Evolutionary conservation across 352 stramenopile species (phyloP), one percentile per base, ranked within the genome.

Genomic region (Thraustotheca clavata): DNA sequence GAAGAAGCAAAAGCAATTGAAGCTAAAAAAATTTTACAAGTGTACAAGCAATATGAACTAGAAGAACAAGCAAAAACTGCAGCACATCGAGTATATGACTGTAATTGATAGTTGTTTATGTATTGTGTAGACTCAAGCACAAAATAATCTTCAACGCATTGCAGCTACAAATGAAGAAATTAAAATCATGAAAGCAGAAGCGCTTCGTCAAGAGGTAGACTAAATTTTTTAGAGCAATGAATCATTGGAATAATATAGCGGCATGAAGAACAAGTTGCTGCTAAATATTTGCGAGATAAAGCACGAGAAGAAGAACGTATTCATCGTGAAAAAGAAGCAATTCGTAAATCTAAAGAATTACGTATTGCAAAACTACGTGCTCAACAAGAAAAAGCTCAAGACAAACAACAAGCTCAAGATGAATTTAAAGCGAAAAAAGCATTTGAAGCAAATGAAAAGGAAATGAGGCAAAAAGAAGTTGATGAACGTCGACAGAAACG

Each of bases 1-100:
- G 83, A 91, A 74, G 83, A 91, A 65, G 73, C 77, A 18, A 89
- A 91, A 55, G 80, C 78, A 3, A 78, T 86, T 49, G 83, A 91
- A 59, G 79, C 79, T 0, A 76, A 88, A 52, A 89, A 87, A 69
- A 88, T 91, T 55, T 71, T 91, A 33, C 75, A 76, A 33, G 84
- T 79, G 12, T 91, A 89, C 73, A 91, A 89, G 59, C 76, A 89
- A 59, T 91, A 89, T 61, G 83, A 91, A 47, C 18, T 71, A 2
- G 82, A 89, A 49, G 82, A 89, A 49, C 54, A 84, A 52, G 57
- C 63, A 8, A 89, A 89, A 41, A 61, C 46, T 31, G 39, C 57
- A 2, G 35, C 57, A 11, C 57, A 65, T 79, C 9, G 71, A 76
- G 54, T 67, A 46, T 14, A 2, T 47, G n/a, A 27, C 39, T 2